Conservation (phyloP, 2,329 filamentous ascomycete genomes). For the Pseudopithomyces maydicus region DNA sequence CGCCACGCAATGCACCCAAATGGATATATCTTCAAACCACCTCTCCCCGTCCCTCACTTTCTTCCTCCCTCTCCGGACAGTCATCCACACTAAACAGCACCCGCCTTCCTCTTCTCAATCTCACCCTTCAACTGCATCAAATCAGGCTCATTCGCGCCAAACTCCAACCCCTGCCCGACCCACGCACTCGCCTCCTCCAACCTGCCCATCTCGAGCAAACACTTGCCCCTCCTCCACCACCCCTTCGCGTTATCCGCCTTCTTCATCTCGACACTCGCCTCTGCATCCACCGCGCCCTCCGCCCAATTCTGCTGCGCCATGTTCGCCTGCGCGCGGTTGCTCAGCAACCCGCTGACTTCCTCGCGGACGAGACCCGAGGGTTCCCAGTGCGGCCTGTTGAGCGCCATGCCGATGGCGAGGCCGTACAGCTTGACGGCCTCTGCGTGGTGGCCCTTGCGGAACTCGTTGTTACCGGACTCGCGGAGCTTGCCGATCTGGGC, state of each 20-base stretch:
- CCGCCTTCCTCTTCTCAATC: conserved; percentile 52
- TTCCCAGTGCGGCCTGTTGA: conserved; percentile 84
- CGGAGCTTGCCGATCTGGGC: conserved; percentile 89
- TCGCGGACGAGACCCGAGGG: conserved; percentile 81
- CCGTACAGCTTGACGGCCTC: conserved; percentile 83
- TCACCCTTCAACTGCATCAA: conserved; percentile 45
- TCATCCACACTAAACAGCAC: background rate
- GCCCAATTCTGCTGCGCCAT: conserved; percentile 84
- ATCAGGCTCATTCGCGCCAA: conserved; percentile 68
- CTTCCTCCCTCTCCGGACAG: background rate
- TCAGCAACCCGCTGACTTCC: conserved; percentile 78
- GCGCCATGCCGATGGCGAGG: conserved; percentile 88
- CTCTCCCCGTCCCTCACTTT: background rate
- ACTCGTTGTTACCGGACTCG: conserved; percentile 82
- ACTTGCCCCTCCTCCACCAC: conserved; percentile 88
- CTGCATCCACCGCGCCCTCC: conserved; percentile 84
- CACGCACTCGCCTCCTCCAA: conserved; percentile 81
- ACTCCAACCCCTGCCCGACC: conserved; percentile 77
- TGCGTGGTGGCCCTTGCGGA: conserved; percentile 74
- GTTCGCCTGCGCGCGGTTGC: conserved; percentile 87
- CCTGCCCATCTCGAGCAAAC: conserved; percentile 87
- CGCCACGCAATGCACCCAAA: conserved; percentile 5
- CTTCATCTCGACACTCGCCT: conserved; percentile 87
- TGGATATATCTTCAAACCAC: background rate
- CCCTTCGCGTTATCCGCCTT: conserved; percentile 87